Percentiles rank a stretch among this genome's conserved stretches.
Conservation (phyloP, 2,329 filamentous ascomycete genomes). For the Proliferodiscus dingleyae region DNA sequence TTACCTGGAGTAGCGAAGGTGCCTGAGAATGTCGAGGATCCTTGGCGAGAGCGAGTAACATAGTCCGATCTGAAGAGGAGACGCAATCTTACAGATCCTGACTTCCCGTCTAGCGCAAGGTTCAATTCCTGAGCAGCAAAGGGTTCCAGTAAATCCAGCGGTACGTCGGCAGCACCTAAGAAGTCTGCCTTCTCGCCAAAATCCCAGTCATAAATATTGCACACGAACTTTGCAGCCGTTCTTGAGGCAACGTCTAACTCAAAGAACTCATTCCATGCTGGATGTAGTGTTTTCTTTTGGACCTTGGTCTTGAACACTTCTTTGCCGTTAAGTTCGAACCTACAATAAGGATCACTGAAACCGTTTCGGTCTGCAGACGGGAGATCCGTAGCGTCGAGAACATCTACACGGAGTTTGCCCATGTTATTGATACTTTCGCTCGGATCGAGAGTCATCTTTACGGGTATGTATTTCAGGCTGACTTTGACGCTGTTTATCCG, state of each 20-base stretch:
- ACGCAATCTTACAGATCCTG: conserved; percentile 73
- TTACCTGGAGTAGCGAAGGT: conserved; percentile 84
- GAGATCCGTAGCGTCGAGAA: conserved; percentile 81
- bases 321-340: conserved; percentile 84
- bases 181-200: conserved; percentile 93
- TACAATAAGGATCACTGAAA: conserved; percentile 95
- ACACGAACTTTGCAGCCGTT: conserved; percentile 75
- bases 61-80: conserved; percentile 93
- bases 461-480: conserved; percentile 89
- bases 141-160: conserved; percentile 75
- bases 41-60: conserved; percentile 78
- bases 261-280: conserved; percentile 95
- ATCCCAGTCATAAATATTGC: conserved; percentile 91
- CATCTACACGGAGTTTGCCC: conserved; percentile 88
- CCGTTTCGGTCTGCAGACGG: conserved; percentile 93
- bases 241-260: conserved; percentile 78
- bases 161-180: conserved; percentile 72
- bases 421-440: conserved; percentile 99
- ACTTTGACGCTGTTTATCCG: conserved; percentile 76
- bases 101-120: conserved; percentile 80
- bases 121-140: conserved; percentile 74
- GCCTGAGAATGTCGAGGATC: conserved; percentile 87
- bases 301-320: conserved; percentile 93
- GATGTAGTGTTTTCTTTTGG: conserved; percentile 93
- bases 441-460: conserved; percentile 89